phyloP scores from a whole-genome alignment of 345 rosid species.

The Brassica cretica region DNA sequence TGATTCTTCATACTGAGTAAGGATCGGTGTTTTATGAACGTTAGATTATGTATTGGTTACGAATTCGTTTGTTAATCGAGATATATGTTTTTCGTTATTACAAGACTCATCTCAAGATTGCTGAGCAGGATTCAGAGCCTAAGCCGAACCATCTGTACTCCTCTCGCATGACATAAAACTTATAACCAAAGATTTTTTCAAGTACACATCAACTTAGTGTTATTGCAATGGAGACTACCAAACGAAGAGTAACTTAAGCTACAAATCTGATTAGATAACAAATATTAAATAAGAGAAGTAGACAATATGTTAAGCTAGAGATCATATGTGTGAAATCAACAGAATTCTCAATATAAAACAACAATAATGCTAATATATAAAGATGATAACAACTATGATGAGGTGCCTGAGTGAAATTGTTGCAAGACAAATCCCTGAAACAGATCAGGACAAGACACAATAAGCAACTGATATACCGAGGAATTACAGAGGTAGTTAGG shows the following conservation, averaged over 20 bases:
- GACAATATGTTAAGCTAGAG: not conserved
- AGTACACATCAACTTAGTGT: too few species aligned
- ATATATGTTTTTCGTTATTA: too few species aligned
- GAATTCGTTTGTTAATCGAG: too few species aligned
- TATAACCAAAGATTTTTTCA: too few species aligned
- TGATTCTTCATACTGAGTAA: too few species aligned
- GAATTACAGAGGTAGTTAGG: not conserved
- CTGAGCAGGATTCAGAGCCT: too few species aligned
- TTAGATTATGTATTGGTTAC: too few species aligned
- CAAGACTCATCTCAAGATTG: too few species aligned
- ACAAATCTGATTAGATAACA: constrained; percentile 19
- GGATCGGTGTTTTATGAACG: too few species aligned
- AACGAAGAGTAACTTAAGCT: constrained; percentile 50
- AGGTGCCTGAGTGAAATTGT: constrained; percentile 63
- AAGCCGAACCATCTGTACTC: too few species aligned
- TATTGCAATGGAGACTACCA: too few species aligned
- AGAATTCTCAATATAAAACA: not conserved
- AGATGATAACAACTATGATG: constrained; percentile 43
- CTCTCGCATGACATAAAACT: too few species aligned
- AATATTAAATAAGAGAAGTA: not conserved
- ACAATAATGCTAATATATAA: constrained; percentile 48
- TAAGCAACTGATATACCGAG: not conserved
- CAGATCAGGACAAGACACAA: not conserved
- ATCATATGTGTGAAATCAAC: not conserved
- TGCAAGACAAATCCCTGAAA: constrained; percentile 81